These are phyloP conservation scores for Combretum micranthum DNA, from an alignment of 345 rosid genomes.

Conservation along the genomic window DNA sequence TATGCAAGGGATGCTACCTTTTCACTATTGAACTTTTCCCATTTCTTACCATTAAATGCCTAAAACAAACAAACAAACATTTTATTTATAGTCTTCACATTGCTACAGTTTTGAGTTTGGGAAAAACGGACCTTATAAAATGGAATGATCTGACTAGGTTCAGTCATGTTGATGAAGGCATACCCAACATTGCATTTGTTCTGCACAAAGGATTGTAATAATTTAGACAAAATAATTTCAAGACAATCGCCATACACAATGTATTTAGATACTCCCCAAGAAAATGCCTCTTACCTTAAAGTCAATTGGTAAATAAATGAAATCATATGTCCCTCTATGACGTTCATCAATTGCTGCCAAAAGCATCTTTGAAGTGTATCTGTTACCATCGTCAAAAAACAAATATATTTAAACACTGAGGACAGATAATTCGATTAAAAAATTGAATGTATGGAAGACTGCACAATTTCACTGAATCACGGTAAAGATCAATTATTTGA, in stretches of 20 bases:
- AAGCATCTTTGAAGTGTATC: conserved; percentile 74
- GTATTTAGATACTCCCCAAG: conserved; percentile 1
- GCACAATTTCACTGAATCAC: too few relatives aligned
- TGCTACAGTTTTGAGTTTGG: not conserved
- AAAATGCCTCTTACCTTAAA: conserved; percentile 44
- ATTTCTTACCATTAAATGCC: conserved; percentile 74
- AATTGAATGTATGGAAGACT: too few relatives aligned
- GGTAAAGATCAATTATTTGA: too few relatives aligned
- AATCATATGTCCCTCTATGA: conserved; percentile 58
- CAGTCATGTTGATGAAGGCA: conserved; percentile 71
- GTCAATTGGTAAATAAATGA: conserved; percentile 66
- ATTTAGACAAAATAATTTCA: not conserved
- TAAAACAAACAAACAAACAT: conserved; percentile 12
- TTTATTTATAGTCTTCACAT: not conserved
- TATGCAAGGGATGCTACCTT: conserved; percentile 72
- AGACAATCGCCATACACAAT: not conserved
- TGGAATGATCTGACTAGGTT: conserved; percentile 42
- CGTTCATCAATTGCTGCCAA: conserved; percentile 65
- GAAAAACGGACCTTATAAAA: conserved; percentile 32
- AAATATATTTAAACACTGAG: not conserved
- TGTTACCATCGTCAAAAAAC: conserved; percentile 18
- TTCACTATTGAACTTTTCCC: conserved; percentile 81
- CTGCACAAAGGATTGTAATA: conserved; percentile 18
- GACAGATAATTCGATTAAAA: not conserved
- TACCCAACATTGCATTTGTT: conserved; percentile 72